Conservation (phyloP, 331 rosid genomes). For the Prunus yedoensis region DNA sequence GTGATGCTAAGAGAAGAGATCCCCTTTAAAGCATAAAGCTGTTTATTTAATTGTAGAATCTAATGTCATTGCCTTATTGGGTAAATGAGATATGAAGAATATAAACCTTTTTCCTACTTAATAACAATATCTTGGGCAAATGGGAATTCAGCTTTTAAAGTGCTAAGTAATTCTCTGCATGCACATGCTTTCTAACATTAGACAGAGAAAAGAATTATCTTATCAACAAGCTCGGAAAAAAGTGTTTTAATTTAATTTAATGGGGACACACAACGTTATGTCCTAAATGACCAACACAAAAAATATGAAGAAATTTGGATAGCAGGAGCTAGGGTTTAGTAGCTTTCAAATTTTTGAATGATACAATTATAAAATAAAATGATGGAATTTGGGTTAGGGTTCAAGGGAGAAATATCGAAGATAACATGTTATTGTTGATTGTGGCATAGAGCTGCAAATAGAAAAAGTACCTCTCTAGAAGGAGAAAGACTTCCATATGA, state of each 20-base stretch:
- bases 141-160: conserved; percentile 53
- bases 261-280: not conserved
- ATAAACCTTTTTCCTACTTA: conserved; percentile 37
- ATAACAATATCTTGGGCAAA: conserved; percentile 48
- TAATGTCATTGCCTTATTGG: conserved; percentile 45
- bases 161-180: conserved; percentile 28
- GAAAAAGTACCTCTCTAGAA: not conserved
- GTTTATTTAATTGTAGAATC: conserved; percentile 33
- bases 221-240: conserved; percentile 19
- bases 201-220: conserved; percentile 7
- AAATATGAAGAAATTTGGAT: no score
- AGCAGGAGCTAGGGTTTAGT: no score
- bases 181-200: conserved; percentile 28
- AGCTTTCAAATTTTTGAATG: no score
- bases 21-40: conserved; percentile 14
- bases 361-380: no score
- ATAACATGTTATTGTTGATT: no score
- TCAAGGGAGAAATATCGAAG: no score
- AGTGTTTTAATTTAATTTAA: not conserved
- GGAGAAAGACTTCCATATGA: no score
- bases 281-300: not conserved
- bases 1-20: conserved; percentile 16
- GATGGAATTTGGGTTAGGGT: no score
- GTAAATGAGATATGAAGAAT: conserved; percentile 46
- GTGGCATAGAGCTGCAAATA: not conserved